A percentile compares a stretch with the other conserved stretches of the same genome.
These are phyloP conservation scores for Petunia axillaris DNA, from an alignment of 257 asterid genomes.

Conservation along the genomic window DNA sequence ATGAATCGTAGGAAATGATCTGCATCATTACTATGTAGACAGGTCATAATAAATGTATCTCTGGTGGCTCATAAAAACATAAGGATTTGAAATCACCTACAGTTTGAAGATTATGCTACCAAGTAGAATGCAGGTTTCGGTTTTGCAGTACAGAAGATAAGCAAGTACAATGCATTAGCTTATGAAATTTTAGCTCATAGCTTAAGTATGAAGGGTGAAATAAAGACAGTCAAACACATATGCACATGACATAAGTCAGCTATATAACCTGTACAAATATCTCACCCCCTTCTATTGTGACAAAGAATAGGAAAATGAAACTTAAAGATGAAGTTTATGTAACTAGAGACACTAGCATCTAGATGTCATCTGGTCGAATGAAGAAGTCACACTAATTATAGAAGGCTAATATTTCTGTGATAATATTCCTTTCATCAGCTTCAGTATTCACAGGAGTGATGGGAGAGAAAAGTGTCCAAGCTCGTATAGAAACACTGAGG, in stretches of 20 bases:
- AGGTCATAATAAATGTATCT: slow-evolving; percentile 14
- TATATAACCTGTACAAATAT: not conserved
- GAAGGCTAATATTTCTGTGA: not conserved
- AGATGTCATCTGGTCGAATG: not conserved
- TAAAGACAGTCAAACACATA: not conserved
- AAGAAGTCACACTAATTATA: slow-evolving; percentile 8
- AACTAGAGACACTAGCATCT: not conserved
- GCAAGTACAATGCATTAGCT: not conserved
- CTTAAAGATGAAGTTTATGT: not conserved
- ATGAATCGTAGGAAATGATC: not conserved
- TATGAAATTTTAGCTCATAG: not conserved
- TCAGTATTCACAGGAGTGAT: not conserved
- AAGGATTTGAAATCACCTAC: slow-evolving; percentile 2
- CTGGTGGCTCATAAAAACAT: not conserved
- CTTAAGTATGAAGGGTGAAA: not conserved
- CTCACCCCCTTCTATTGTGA: not conserved
- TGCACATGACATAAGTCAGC: not conserved
- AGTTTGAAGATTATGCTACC: not conserved
- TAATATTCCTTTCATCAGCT: not conserved
- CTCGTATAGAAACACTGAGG: not conserved
- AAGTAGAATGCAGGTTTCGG: not conserved
- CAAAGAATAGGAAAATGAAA: not conserved
- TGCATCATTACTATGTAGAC: not conserved
- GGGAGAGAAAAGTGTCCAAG: not conserved
- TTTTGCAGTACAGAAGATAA: not conserved